Percentiles rank a stretch among this genome's conserved stretches.
These are phyloP conservation scores for Chytriomyces confervae DNA, from an alignment of 192 early-diverging fungal species.

Conservation along the genomic window DNA sequence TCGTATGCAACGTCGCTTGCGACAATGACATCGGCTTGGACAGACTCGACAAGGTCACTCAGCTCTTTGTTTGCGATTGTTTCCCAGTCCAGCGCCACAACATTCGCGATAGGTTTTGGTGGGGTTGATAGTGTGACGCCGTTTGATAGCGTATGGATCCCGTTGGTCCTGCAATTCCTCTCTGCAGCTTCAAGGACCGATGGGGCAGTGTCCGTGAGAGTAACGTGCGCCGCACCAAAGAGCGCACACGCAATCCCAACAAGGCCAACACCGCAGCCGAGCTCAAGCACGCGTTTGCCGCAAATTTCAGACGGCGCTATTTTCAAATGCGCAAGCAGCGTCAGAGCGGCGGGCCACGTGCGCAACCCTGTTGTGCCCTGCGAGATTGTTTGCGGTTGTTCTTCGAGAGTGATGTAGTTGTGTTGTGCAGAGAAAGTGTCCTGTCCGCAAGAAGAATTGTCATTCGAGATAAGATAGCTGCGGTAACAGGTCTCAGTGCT, in stretches of 20 bases:
- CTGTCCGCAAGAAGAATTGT: background rate
- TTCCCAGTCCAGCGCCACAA: constrained; percentile 39
- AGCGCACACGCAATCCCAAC: constrained; percentile 33
- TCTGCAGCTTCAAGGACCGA: constrained; percentile 30
- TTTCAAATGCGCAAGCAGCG: constrained; percentile 58
- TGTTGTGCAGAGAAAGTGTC: background rate
- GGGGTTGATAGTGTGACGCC: background rate
- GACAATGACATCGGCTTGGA: constrained; percentile 37
- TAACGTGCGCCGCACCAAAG: constrained; percentile 30
- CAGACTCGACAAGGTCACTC: background rate
- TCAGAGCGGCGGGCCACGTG: constrained; percentile 68
- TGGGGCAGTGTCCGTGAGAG: constrained; percentile 39
- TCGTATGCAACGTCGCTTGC: constrained; percentile 49
- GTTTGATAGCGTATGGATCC: background rate
- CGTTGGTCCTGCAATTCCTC: constrained; percentile 46
- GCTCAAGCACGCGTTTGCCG: constrained; percentile 38
- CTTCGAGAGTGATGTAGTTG: constrained; percentile 50
- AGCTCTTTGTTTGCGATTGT: background rate
- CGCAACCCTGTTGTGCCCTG: constrained; percentile 67
- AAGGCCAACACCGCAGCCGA: constrained; percentile 49
- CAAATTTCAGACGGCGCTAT: background rate
- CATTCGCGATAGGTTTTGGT: background rate
- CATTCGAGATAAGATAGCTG: background rate
- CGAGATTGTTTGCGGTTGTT: constrained; percentile 58
- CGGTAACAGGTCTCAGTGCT: background rate